phyloP scores from a whole-genome alignment of 208 protist genomes.

The Trypanosoma avium region DNA sequence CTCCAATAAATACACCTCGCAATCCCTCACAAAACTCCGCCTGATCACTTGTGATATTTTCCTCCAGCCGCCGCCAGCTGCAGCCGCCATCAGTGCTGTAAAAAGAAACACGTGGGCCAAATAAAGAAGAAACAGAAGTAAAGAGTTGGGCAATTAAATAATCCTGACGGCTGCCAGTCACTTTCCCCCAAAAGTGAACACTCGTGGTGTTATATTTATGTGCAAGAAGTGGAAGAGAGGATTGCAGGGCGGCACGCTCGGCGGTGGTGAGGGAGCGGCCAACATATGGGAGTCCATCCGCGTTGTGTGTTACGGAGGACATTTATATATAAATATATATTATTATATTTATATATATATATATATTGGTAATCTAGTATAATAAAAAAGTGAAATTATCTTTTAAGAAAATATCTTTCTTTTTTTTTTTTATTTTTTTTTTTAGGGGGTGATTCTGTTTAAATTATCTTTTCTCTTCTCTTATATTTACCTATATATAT shows the following conservation, averaged over 20 bases:
- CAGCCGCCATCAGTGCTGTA: conserved; percentile 83
- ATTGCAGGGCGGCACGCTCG: conserved; percentile 77
- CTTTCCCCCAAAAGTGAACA: conserved; percentile 83
- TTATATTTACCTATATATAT: no score
- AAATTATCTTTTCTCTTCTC: no score
- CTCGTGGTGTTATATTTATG: conserved; percentile 40
- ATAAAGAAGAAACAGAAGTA: conserved; percentile 45
- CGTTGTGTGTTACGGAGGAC: conserved; percentile 42
- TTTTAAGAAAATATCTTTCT: no score
- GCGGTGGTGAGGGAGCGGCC: conserved; percentile 55
- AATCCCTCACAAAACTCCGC: conserved; percentile 78
- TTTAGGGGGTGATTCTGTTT: no score
- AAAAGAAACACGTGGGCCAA: conserved; percentile 66
- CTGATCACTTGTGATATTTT: conserved; percentile 67
- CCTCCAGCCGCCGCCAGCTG: conserved; percentile 66
- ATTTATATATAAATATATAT: conserved; percentile 30
- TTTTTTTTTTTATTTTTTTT: no score
- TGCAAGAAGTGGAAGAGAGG: conserved; percentile 75
- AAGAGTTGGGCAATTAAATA: conserved; percentile 81
- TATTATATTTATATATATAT: neutral
- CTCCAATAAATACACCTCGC: conserved; percentile 78
- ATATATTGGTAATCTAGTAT: no score
- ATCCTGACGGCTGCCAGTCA: conserved; percentile 59
- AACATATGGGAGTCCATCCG: conserved; percentile 56
- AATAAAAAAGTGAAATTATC: no score